Evolutionary conservation across 139 green algal species (phyloP).

Genomic region (Raphidocelis subcapitata): DNA sequence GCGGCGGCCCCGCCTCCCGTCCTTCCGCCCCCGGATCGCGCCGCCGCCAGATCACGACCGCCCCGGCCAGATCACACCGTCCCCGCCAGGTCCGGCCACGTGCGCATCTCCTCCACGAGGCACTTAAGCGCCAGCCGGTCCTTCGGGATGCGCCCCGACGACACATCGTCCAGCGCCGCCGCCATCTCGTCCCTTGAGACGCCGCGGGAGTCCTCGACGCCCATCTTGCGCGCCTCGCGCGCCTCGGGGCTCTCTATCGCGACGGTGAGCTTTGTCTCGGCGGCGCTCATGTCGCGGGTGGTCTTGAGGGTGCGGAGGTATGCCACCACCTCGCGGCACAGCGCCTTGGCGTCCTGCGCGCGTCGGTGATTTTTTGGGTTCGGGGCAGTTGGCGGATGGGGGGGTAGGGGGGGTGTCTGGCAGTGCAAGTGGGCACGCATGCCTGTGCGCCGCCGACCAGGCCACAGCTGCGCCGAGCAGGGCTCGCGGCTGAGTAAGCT

Average conservation of each 20-base stretch:
- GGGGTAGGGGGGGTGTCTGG: background rate
- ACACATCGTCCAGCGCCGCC: constrained; percentile 72
- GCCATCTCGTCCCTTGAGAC: constrained; percentile 88
- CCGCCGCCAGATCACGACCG: too few relatives aligned
- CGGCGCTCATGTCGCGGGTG: constrained; percentile 78
- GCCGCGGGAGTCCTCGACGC: constrained; percentile 57
- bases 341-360: constrained; percentile 58
- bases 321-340: constrained; percentile 72
- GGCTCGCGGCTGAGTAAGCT: background rate
- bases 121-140: constrained; percentile 83
- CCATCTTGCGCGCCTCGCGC: constrained; percentile 22
- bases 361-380: background rate
- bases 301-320: constrained; percentile 65
- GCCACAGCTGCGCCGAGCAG: background rate
- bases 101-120: constrained; percentile 73
- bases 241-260: constrained; percentile 80
- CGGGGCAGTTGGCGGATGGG: background rate
- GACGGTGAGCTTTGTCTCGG: constrained; percentile 79
- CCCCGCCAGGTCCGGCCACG: constrained; percentile 74
- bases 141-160: constrained; percentile 72
- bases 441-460: background rate
- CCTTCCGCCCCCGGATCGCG: too few relatives aligned
- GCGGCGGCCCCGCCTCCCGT: too few relatives aligned
- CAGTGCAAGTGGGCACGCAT: background rate
- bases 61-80: too few relatives aligned